phyloP scores from a whole-genome alignment of 2,329 filamentous ascomycete genomes.

The Emydomyces testavorans region DNA sequence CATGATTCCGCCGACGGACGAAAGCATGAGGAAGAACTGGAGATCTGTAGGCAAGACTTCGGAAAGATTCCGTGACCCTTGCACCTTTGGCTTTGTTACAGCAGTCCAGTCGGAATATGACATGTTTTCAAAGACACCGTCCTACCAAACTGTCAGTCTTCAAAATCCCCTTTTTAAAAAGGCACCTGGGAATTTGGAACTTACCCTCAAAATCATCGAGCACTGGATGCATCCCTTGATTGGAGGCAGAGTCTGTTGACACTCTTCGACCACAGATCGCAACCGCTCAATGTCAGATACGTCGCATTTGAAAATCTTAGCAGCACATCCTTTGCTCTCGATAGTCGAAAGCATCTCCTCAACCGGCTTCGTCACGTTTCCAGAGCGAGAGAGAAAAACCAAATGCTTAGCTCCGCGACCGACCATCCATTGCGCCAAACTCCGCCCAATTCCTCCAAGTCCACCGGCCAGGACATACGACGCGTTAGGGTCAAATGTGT shows the following conservation, averaged over 20 bases:
- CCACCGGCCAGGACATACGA: conserved; percentile 19
- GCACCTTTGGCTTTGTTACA: conserved; percentile 32
- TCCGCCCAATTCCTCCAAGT: conserved; percentile 20
- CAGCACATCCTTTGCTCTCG: conserved; percentile 12
- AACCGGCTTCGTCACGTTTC: conserved; percentile 15
- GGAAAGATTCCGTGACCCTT: conserved; percentile 31
- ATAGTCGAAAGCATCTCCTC: conserved; percentile 18
- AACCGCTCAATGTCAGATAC: conserved; percentile 15
- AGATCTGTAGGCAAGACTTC: conserved; percentile 22
- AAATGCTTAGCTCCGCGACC: conserved; percentile 22
- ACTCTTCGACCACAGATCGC: conserved; percentile 14
- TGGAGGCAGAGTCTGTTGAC: conserved; percentile 18
- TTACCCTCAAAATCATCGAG: conserved; percentile 23
- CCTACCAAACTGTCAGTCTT: conserved; percentile 13
- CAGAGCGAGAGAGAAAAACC: conserved; percentile 24
- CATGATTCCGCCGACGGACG: conserved; percentile 34
- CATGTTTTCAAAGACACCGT: conserved; percentile 32
- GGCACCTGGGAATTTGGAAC: not conserved
- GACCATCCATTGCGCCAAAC: conserved; percentile 20
- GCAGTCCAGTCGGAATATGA: conserved; percentile 29
- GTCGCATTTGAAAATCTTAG: conserved; percentile 21
- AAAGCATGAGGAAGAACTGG: conserved; percentile 36
- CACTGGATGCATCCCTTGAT: conserved; percentile 27
- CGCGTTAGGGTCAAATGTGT: conserved; percentile 11
- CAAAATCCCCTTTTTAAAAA: not conserved